Evolutionary conservation across 345 rosid genomes (phyloP), one percentile per base, ranked within the genome.

Genomic region (Acer yangbiense): DNA sequence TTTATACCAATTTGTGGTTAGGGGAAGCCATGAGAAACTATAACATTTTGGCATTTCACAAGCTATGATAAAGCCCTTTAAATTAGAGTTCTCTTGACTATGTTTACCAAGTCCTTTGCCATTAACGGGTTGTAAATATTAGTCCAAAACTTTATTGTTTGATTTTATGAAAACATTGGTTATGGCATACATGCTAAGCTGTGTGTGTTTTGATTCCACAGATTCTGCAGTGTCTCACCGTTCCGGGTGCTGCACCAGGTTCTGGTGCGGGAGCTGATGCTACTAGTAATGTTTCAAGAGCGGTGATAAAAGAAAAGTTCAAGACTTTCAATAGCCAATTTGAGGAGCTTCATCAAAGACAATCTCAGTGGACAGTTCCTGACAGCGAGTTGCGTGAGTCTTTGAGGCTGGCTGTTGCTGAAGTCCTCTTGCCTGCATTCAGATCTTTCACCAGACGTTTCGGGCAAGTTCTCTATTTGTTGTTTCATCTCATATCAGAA

Each of bases 301-400:
- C 97, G 72, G 71, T 79, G 77, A 86, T 96, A 52, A 96, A 96
- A 90, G 99, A 96, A 57, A 90, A 94, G 82, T 94, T 87, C 86
- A 96, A 96, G 89, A 89, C 91, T 29, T 96, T 96, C 84, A 96
- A 93, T 73, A 58, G 72, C 35, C 95, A 89, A 82, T 96, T 96
- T 52, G 99, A 96, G 83, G 99, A 96, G 84, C 83, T 94, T 84
- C 93, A 96, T 77, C 92, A 87, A 65, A 90, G 97, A 77, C 99
- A 96, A 85, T 92, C 94, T 25, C 99, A 96, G 65, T 94, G 99
- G 99, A 91, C 97, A 5, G 95, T 96, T 74, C 99, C 98, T 0
- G 99, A 96, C 89, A 94, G 97, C 14, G 98, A 96, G 81, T 77
- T 94, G 76, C 91, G 98, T 0, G 98, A 96, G 73, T 96, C 98